These are phyloP conservation scores for Raffaelea deltoideospora DNA, from an alignment of 2,329 filamentous ascomycete species.

Conservation along the genomic window DNA sequence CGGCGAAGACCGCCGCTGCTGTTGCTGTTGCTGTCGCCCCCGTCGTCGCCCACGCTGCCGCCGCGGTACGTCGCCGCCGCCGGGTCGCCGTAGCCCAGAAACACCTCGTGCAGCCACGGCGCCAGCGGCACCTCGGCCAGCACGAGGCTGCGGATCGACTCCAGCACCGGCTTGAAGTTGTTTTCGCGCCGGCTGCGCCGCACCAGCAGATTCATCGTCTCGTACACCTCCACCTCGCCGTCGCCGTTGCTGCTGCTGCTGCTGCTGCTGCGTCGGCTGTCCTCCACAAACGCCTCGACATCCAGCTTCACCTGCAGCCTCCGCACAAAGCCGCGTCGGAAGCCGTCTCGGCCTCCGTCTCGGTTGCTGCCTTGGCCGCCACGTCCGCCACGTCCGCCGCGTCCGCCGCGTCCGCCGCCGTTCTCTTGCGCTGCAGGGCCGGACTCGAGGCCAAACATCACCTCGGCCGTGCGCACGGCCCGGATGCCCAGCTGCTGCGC, in stretches of 20 bases:
- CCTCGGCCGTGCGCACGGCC: constrained; percentile 65
- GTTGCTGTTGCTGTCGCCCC: too few species aligned
- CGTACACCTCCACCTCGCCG: constrained; percentile 68
- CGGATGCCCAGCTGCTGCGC: constrained; percentile 51
- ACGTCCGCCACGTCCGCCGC: constrained; percentile 34
- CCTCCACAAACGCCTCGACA: constrained; percentile 58
- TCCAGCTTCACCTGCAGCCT: constrained; percentile 74
- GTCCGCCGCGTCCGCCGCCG: constrained; percentile 33
- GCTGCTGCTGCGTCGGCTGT: constrained; percentile 56
- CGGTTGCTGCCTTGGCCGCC: background rate
- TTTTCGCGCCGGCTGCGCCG: constrained; percentile 79
- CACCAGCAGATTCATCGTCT: constrained; percentile 70
- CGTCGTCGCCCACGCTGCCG: too few species aligned
- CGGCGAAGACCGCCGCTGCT: too few species aligned
- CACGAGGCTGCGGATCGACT: constrained; percentile 77
- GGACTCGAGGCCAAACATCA: constrained; percentile 76
- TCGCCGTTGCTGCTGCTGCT: too few species aligned
- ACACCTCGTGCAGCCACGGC: constrained; percentile 89
- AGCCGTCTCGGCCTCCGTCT: constrained; percentile 28
- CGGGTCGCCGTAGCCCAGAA: constrained; percentile 92
- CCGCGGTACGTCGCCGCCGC: constrained; percentile 75
- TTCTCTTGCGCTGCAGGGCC: too few species aligned
- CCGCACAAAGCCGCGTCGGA: constrained; percentile 43
- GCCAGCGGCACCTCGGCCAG: constrained; percentile 76
- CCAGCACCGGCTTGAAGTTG: constrained; percentile 88